A percentile compares a stretch with the other conserved stretches of the same genome.
Evolutionary conservation across 2,329 filamentous ascomycete species (phyloP).

Genomic region (Phaeophleospora eucalypticola): DNA sequence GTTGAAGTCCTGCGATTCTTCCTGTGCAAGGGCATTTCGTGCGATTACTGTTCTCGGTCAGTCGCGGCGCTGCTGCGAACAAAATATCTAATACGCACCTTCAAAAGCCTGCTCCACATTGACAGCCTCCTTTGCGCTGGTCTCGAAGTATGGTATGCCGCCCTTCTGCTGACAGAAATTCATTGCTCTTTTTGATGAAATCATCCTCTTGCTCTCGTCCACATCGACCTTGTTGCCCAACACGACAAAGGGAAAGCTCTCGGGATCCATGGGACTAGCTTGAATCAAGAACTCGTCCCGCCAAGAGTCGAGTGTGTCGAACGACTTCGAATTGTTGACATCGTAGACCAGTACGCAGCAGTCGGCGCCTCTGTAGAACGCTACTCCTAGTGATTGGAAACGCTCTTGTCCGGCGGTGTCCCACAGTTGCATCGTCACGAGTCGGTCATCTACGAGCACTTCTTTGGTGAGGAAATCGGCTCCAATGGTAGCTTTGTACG

Average conservation of each 20-base stretch:
- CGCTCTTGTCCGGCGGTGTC: constrained; percentile 96
- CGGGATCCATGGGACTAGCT: constrained; percentile 90
- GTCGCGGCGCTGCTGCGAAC: not conserved
- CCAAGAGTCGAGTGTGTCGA: constrained; percentile 97
- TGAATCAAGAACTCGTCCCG: constrained; percentile 97
- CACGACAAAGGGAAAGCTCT: constrained; percentile 97
- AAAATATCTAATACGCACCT: constrained; percentile 39
- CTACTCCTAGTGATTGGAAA: constrained; percentile 94
- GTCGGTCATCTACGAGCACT: constrained; percentile 90
- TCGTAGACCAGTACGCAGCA: constrained; percentile 98
- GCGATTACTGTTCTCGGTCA: constrained; percentile 69
- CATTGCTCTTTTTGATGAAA: constrained; percentile 92
- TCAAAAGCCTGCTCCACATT: constrained; percentile 89
- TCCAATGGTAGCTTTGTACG: constrained; percentile 98
- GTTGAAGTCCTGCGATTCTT: constrained; percentile 96
- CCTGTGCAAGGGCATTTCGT: constrained; percentile 88
- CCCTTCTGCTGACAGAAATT: constrained; percentile 98
- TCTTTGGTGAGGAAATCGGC: constrained; percentile 98
- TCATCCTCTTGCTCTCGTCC: constrained; percentile 93
- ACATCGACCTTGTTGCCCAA: constrained; percentile 99
- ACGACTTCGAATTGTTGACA: constrained; percentile 98
- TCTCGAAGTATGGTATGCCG: constrained; percentile 98
- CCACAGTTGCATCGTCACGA: constrained; percentile 99
- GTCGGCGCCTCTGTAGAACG: constrained; percentile 95
- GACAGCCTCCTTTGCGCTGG: constrained; percentile 95